Conservation (phyloP, 306 rosid genomes). For the Rosa chinensis region DNA sequence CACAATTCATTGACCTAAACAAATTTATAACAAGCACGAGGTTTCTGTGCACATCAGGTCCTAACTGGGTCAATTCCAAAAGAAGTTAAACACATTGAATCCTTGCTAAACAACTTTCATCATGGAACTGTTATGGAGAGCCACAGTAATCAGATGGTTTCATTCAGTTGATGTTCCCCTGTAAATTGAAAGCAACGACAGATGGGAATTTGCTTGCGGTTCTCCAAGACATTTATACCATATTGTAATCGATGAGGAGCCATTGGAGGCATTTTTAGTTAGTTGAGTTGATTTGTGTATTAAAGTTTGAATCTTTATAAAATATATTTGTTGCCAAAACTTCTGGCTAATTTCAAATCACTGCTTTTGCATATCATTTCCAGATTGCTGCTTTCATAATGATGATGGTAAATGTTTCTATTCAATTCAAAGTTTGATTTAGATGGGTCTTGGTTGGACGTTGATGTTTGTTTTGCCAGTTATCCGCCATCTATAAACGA, state of each 20-base stretch:
- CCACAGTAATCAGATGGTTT: constrained; percentile 33
- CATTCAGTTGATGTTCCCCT: constrained; percentile 33
- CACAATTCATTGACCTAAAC: neutral
- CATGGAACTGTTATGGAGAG: constrained; percentile 43
- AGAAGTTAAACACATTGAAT: constrained; percentile 80
- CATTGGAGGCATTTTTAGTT: neutral
- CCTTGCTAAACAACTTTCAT: constrained; percentile 73
- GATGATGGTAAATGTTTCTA: neutral
- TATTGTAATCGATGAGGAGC: neutral
- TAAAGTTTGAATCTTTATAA: neutral
- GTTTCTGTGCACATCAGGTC: constrained; percentile 43
- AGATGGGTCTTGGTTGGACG: no score
- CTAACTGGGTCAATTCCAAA: constrained; percentile 77
- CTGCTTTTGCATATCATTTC: neutral
- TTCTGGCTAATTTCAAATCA: neutral
- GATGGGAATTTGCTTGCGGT: neutral
- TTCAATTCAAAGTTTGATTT: neutral
- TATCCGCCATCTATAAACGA: no score
- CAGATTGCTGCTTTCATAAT: neutral
- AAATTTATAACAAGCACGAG: neutral
- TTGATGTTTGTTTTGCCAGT: no score
- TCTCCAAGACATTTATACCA: neutral
- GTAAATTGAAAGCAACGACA: neutral
- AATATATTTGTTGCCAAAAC: neutral
- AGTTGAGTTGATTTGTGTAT: neutral